Evolutionary conservation across 495 filamentous ascomycete genomes (phyloP).

Genomic region (Extremus antarcticus): DNA sequence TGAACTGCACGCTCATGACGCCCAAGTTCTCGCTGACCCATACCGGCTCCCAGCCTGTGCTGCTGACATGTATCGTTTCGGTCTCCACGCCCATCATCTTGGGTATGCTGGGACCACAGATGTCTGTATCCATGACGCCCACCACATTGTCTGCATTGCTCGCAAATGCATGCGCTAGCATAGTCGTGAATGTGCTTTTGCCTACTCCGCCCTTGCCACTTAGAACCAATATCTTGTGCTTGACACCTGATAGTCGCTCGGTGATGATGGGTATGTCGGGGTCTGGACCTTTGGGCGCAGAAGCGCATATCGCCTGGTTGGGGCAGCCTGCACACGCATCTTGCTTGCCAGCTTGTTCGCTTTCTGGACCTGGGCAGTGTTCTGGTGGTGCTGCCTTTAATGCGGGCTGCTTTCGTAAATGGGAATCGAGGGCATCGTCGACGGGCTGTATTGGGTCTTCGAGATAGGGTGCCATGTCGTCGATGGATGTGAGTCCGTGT

Average conservation of each 20-base stretch:
- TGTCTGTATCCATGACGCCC: slow-evolving; percentile 94
- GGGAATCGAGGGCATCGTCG: slow-evolving; percentile 47
- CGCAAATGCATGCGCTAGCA: slow-evolving; percentile 81
- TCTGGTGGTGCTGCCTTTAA: slow-evolving; percentile 93
- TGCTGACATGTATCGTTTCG: slow-evolving; percentile 82
- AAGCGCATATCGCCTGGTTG: slow-evolving; percentile 89
- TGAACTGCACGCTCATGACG: slow-evolving; percentile 95
- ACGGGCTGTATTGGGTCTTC: slow-evolving; percentile 51
- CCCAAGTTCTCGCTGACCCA: slow-evolving; percentile 87
- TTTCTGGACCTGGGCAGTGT: slow-evolving; percentile 93
- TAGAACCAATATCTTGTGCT: slow-evolving; percentile 84
- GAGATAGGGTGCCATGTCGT: slow-evolving; percentile 55
- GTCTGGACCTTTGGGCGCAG: slow-evolving; percentile 89
- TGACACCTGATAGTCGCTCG: slow-evolving; percentile 64
- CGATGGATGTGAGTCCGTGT: not conserved
- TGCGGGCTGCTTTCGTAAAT: slow-evolving; percentile 58
- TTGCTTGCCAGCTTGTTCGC: slow-evolving; percentile 67
- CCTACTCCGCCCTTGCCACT: slow-evolving; percentile 95
- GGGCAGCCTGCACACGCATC: slow-evolving; percentile 90
- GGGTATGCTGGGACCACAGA: slow-evolving; percentile 86
- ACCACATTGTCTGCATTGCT: slow-evolving; percentile 62
- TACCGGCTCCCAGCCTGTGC: slow-evolving; percentile 78
- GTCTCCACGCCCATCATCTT: slow-evolving; percentile 96
- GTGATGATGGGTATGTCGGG: slow-evolving; percentile 85
- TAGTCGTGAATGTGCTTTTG: slow-evolving; percentile 80